Base-by-base conservation (phyloP, 1,139 yeast genomes). In the Saccharomyces hybrid region DNA sequence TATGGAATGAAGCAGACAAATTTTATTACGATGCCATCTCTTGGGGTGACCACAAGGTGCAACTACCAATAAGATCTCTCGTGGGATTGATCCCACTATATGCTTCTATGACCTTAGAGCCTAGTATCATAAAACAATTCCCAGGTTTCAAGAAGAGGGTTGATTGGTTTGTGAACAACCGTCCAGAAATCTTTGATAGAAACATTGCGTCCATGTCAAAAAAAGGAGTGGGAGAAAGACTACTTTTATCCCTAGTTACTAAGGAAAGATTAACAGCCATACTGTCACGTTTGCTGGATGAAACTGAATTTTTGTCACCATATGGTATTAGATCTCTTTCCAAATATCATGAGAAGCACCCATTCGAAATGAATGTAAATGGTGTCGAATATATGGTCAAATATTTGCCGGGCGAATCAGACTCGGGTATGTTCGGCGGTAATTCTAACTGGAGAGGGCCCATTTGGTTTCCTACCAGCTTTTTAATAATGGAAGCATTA, bases 391-490 rank as follows among this genome's bases (percentile, higher is more conserved):
- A 86, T 70, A 75, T 76, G 44, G 96, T 91, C 38, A 82, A 81
- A 59, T 91, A 91, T 71, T 80, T 90, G 56, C 89, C 97, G 2
- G 98, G 96, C 23, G 98, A 91, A 70, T 87, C 96, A 23, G 95
- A 89, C 67, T 86, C 96, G 3, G 97, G 97, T 9, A 81, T 91
- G 82, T 91, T 91, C 78, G 98, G 98, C 55, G 98, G 98, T 61
- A 91, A 91, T 69, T 89, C 97, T 30, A 91, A 90, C 72, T 91
- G 98, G 98, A 80, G 98, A 72, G 98, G 98, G 4, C 97, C 98
- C n/a, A 89, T 91, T 66, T 91, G 98, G 98, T 89, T 91, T 77
- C 97, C 98, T 26, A 89, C 90, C 11, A 90, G 88, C 67, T 91
- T 91, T 72, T 75, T 91, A 60, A 75, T 91, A 51, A 90, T 90